Evolutionary conservation across 495 filamentous ascomycete genomes (phyloP), one percentile per base, ranked within the genome.

Genomic region (Chaetomium fimeti): DNA sequence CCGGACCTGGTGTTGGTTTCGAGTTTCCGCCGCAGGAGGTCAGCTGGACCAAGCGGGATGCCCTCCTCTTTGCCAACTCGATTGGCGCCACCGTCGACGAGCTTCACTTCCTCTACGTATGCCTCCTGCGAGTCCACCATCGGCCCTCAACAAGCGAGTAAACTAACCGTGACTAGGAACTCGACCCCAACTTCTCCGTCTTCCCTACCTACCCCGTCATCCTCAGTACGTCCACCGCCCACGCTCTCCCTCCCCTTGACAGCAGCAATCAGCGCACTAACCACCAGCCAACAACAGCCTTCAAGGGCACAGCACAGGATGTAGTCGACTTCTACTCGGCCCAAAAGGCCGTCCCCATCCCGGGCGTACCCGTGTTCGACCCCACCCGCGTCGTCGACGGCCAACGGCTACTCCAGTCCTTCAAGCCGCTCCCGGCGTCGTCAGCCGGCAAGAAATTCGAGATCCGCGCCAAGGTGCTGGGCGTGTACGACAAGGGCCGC

Each of bases 401-500:
- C 69, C 90, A 97, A 81, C 90, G 92, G 62, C 82, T 85, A 57
- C 84, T 96, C 60, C 85, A 84, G 47, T 87, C 93, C 76, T 75
- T 90, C 73, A 92, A 92, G 77, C 87, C 86, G 7, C 82, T 96
- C 9, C 92, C 92, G 16, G 70, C 86, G 3, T 86, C 86, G 20
- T 91, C 88, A 24, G 86, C 78, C 9, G 92, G 91, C 51, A 81
- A 77, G 60, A 84, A 82, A 62, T 93, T 93, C 71, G 89, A 96
- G 79, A 74, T 93, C 48, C 84, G 89, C 60, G 86, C 81, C 67
- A 92, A 90, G 75, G 88, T 94, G 32, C 74, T 96, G 13, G 92
- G 92, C 20, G 90, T 96, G 16, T 96, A 93, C 75, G 92, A 96
- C 75, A 97, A 96, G 79, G 92, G 92, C 61, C 90, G 91, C 70